Evolutionary conservation across 257 asterid genomes (phyloP).

Genomic region (Linaria vulgaris): DNA sequence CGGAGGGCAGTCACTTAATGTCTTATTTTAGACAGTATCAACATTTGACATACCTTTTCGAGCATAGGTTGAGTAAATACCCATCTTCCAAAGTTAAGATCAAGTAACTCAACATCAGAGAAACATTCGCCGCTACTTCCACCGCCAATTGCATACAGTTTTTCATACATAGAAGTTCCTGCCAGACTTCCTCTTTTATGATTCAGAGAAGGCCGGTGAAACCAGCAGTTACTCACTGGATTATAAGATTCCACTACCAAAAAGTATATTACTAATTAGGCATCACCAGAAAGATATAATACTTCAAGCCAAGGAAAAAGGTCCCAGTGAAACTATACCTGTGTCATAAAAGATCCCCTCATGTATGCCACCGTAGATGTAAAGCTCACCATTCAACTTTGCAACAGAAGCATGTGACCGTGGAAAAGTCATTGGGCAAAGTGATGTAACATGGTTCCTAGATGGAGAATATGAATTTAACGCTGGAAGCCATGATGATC

Average conservation of each 20-base stretch:
- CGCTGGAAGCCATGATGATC: slow-evolving; percentile 43
- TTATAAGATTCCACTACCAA: slow-evolving; percentile 69
- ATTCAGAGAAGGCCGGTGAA: slow-evolving; percentile 46
- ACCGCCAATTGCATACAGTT: slow-evolving; percentile 65
- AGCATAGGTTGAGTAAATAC: slow-evolving; percentile 49
- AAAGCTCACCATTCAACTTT: slow-evolving; percentile 50
- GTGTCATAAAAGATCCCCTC: slow-evolving; percentile 48
- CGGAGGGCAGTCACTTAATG: slow-evolving; percentile 4
- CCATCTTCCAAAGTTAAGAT: slow-evolving; percentile 56
- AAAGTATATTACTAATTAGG: slow-evolving; percentile 20
- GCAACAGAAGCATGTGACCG: slow-evolving; percentile 49
- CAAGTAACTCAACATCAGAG: slow-evolving; percentile 69
- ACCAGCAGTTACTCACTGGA: slow-evolving; percentile 50
- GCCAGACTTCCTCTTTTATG: slow-evolving; percentile 51
- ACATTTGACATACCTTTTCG: slow-evolving; percentile 49
- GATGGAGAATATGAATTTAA: slow-evolving; percentile 45
- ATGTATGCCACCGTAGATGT: slow-evolving; percentile 53
- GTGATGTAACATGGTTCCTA: slow-evolving; percentile 37
- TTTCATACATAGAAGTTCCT: slow-evolving; percentile 46
- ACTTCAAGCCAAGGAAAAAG: background rate
- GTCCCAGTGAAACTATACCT: slow-evolving; percentile 41
- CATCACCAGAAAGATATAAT: slow-evolving; percentile 9
- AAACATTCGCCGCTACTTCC: slow-evolving; percentile 54
- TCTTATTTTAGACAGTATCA: background rate
- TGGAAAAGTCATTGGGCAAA: slow-evolving; percentile 41